Percentiles rank a stretch among this genome's conserved stretches.
Evolutionary conservation across 2,329 filamentous ascomycete species (phyloP).

Genomic region (Cytospora leucostoma): DNA sequence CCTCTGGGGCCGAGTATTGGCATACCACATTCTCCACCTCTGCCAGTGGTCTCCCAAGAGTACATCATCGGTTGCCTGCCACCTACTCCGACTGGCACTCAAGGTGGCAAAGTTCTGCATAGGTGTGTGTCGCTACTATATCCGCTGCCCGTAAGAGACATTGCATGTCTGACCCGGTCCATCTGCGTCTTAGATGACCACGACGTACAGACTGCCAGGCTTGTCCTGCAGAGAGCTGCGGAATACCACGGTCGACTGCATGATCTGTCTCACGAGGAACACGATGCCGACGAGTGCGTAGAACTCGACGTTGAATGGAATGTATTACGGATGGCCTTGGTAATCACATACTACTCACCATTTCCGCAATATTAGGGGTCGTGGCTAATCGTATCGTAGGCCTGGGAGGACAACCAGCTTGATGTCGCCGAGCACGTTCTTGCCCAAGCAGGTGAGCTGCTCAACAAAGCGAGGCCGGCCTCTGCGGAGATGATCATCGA

Average conservation of each 20-base stretch:
- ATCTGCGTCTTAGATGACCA: constrained; percentile 42
- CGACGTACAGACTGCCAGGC: constrained; percentile 59
- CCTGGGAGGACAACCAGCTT: constrained; percentile 71
- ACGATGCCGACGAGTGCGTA: constrained; percentile 36
- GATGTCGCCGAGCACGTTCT: constrained; percentile 82
- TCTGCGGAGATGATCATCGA: constrained; percentile 66
- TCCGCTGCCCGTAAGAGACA: too few species aligned
- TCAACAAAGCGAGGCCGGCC: constrained; percentile 44
- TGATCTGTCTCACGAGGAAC: constrained; percentile 32
- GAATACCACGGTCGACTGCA: constrained; percentile 51
- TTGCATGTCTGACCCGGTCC: constrained; percentile 32
- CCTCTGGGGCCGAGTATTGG: constrained; percentile 51
- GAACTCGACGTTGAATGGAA: constrained; percentile 63
- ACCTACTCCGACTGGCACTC: constrained; percentile 67
- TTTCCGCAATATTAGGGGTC: constrained; percentile 16
- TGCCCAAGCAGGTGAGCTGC: constrained; percentile 53
- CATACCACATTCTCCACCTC: constrained; percentile 68
- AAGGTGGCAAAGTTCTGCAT: constrained; percentile 67
- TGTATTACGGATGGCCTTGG: constrained; percentile 66
- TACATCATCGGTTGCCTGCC: constrained; percentile 42
- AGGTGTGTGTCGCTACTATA: constrained; percentile 38
- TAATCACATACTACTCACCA: constrained; percentile 41
- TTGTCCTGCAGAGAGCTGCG: constrained; percentile 65
- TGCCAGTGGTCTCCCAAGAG: constrained; percentile 43
- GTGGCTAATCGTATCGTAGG: constrained; percentile 46